phyloP scores from a whole-genome alignment of 805 yeast genomes.

The Wickerhamia fluorescens region DNA sequence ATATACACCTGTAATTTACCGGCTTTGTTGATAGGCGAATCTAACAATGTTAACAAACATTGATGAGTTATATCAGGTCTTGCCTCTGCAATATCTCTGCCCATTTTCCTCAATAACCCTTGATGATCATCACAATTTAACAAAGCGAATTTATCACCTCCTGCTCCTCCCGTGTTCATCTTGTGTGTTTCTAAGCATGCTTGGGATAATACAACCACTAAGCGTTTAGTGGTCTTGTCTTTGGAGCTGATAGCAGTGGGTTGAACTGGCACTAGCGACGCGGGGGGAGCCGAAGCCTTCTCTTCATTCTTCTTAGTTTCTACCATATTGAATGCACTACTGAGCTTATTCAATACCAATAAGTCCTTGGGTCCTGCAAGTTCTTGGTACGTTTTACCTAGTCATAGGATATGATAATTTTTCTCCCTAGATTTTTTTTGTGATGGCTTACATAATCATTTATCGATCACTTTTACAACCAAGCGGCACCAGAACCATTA shows the following conservation, averaged over 20 bases:
- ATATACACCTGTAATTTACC: slow-evolving; percentile 95
- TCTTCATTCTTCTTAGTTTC: slow-evolving; percentile 12
- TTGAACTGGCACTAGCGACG: slow-evolving; percentile 80
- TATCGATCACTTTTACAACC: no score
- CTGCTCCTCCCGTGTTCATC: slow-evolving; percentile 68
- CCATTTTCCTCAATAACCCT: slow-evolving; percentile 90
- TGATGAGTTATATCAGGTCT: slow-evolving; percentile 99
- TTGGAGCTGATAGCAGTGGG: slow-evolving; percentile 76
- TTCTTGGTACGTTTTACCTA: slow-evolving; percentile 1
- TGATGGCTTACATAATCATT: no score
- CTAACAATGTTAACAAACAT: slow-evolving; percentile 86
- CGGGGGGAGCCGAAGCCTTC: slow-evolving; percentile 29
- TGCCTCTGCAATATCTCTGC: slow-evolving; percentile 95
- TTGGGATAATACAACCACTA: slow-evolving; percentile 90
- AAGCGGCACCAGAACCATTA: no score
- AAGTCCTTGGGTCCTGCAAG: slow-evolving; percentile 1
- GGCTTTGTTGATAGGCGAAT: slow-evolving; percentile 97
- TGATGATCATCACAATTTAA: slow-evolving; percentile 98
- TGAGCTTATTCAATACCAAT: background rate
- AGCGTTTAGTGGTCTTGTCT: slow-evolving; percentile 79
- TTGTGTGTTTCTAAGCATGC: slow-evolving; percentile 95
- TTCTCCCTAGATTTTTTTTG: no score
- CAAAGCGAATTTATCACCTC: slow-evolving; percentile 83
- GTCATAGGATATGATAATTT: no score
- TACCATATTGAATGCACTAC: no score